Conservation (phyloP, 495 filamentous ascomycete genomes). For the Aspergillus egyptiacus region DNA sequence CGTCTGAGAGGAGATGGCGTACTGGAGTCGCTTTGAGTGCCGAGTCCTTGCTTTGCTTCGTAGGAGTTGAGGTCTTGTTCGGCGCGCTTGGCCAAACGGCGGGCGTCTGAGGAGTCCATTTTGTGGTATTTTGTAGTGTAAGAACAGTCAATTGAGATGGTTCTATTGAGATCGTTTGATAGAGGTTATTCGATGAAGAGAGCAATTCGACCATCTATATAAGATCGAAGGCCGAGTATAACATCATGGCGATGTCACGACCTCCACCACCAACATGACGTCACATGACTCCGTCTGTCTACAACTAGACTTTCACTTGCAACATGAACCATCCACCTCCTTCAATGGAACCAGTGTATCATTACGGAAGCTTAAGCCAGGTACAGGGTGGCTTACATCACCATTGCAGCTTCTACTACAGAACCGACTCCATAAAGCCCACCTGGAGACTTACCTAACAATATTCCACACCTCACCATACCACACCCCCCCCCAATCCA, state of each 20-base stretch:
- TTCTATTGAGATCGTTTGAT: no score
- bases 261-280: neutral
- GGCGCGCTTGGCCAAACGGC: slow-evolving; percentile 37
- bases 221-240: neutral
- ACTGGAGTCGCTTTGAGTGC: slow-evolving; percentile 44
- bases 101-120: slow-evolving; percentile 36
- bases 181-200: neutral
- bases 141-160: neutral
- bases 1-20: slow-evolving; percentile 14
- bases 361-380: no score
- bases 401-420: neutral
- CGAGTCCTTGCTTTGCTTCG: slow-evolving; percentile 43
- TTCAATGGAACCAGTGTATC: no score
- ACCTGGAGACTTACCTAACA: neutral
- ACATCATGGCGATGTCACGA: slow-evolving; percentile 3
- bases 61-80: slow-evolving; percentile 51
- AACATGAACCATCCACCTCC: no score
- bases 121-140: slow-evolving; percentile 4
- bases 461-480: neutral
- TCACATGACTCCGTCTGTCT: neutral
- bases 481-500: neutral
- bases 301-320: no score
- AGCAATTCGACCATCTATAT: neutral
- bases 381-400: neutral
- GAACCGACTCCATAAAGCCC: neutral